Evolutionary conservation across 345 rosid species (phyloP).

Genomic region (Citrus trifoliata): DNA sequence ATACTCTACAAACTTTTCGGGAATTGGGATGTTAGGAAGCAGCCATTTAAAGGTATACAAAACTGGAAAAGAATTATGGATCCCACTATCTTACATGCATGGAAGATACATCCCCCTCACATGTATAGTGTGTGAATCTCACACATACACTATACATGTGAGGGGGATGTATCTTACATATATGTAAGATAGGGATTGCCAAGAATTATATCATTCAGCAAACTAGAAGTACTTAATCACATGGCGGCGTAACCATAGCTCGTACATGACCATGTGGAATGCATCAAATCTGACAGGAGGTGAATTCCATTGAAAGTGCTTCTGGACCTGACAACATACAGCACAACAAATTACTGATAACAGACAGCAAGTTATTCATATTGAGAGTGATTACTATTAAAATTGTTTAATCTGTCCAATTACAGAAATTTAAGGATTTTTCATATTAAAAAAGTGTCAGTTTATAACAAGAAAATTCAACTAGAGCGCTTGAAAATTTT

Average conservation of each 20-base stretch:
- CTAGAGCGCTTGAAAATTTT: background rate
- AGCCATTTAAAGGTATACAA: background rate
- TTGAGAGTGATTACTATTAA: background rate
- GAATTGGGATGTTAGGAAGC: constrained; percentile 2
- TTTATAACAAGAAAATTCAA: background rate
- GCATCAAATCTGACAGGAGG: constrained; percentile 76
- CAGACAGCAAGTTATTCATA: background rate
- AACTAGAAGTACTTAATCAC: constrained; percentile 66
- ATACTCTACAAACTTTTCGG: constrained; percentile 15
- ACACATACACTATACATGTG: too few species aligned
- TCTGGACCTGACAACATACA: constrained; percentile 62
- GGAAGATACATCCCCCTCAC: too few species aligned
- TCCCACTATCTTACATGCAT: too few species aligned
- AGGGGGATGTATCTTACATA: too few species aligned
- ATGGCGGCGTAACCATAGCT: constrained; percentile 91
- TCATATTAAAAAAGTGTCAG: background rate
- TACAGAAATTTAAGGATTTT: background rate
- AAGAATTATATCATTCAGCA: background rate
- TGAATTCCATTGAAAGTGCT: constrained; percentile 94
- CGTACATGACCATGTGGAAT: constrained; percentile 96
- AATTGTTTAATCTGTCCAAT: background rate
- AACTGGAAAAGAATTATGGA: background rate
- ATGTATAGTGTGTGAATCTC: too few species aligned
- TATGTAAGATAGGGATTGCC: too few species aligned
- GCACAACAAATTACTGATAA: constrained; percentile 10